These are phyloP conservation scores for Pythium biforme DNA, from an alignment of 352 stramenopile genomes.

Conservation along the genomic window DNA sequence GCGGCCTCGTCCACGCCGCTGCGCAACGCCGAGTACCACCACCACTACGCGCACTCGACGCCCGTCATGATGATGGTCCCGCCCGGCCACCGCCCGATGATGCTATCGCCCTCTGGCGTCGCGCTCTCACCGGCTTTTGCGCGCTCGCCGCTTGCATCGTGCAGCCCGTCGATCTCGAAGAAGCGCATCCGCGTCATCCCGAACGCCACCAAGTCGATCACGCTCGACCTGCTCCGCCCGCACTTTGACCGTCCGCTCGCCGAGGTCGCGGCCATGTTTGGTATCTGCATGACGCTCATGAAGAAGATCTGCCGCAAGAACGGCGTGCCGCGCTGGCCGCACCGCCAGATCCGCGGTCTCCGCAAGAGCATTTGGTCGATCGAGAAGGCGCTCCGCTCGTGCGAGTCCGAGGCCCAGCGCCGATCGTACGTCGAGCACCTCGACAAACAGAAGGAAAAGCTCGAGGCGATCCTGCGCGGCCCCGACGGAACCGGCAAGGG, in stretches of 20 bases:
- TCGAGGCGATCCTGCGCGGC: slow-evolving; percentile 62
- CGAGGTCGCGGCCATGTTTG: slow-evolving; percentile 69
- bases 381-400: slow-evolving; percentile 68
- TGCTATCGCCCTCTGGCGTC: slow-evolving; percentile 24
- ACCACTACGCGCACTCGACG: slow-evolving; percentile 17
- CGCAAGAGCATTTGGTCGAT: slow-evolving; percentile 82
- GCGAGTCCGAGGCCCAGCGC: slow-evolving; percentile 58
- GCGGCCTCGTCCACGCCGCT: slow-evolving; percentile 4
- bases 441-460: slow-evolving; percentile 69
- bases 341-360: slow-evolving; percentile 70
- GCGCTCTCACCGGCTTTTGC: slow-evolving; percentile 16
- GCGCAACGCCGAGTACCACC: slow-evolving; percentile 11
- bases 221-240: slow-evolving; percentile 60
- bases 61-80: slow-evolving; percentile 31
- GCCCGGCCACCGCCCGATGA: slow-evolving; percentile 24
- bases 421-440: slow-evolving; percentile 74
- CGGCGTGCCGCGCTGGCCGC: slow-evolving; percentile 66
- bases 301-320: slow-evolving; percentile 86
- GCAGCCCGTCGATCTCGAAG: slow-evolving; percentile 40
- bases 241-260: slow-evolving; percentile 78
- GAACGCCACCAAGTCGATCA: slow-evolving; percentile 81
- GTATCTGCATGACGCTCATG: slow-evolving; percentile 85
- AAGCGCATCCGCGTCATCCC: slow-evolving; percentile 70
- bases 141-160: slow-evolving; percentile 18
- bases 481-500: slow-evolving; percentile 46